Evolutionary conservation across 768 basidiomycete species (phyloP), one percentile per base, ranked within the genome.

Genomic region (Tricholomella constricta): DNA sequence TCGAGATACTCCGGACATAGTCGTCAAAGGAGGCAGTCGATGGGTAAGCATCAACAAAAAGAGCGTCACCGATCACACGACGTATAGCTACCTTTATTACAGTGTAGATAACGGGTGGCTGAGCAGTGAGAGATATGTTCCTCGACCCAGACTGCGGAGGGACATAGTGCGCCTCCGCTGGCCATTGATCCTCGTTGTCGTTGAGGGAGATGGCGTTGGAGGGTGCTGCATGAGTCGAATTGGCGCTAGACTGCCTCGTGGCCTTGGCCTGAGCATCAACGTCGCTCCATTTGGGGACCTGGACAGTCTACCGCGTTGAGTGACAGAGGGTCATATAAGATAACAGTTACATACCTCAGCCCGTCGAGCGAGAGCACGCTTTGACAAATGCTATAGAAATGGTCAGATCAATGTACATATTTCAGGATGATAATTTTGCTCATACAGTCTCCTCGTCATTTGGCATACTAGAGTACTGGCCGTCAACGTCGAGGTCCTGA

Each of bases 81-180:
- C 29, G 31, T 17, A 57, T 57, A 1, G 27, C 56, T 22, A 47
- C 51, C 31, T 45, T 48, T 41, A 57, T 22, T 8, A 57, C 8
- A 5, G 27, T 20, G 25, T 41, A 41, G 15, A 57, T 4, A n/a
- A 10, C 12, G 15, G 17, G 34, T 17, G 56, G 56, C 27, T 57
- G 56, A 2, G 34, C 42, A 1, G n/a, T 57, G 34, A 57, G 32
- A 10, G 26, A 22, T 14, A 57, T 23, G 14, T 26, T 23, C 25
- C 51, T 20, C 4, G 43, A 31, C 2, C 48, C 51, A 22, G 41
- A 14, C 2, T 27, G 22, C 8, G 50, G 46, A 6, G 35, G 56
- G 10, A 38, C 15, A 27, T 48, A 52, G 17, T 52, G 42, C 5
- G 56, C 45, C 4, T 45, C 46, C 7, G 23, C 3, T 6, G 43